phyloP scores from a whole-genome alignment of 306 rosid species.

The Astragalus membranaceus region DNA sequence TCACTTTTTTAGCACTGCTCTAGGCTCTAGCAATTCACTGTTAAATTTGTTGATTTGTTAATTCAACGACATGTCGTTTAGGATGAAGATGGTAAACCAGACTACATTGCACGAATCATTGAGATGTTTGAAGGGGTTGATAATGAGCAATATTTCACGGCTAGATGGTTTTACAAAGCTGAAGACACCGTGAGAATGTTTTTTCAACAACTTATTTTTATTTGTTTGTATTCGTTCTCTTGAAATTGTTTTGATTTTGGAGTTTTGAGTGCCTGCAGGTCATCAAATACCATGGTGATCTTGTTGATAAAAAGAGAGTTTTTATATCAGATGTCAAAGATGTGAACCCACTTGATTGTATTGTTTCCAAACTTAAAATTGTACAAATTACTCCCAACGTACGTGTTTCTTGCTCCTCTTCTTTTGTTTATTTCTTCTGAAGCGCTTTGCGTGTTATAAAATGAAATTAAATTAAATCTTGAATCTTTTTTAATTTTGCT shows the following conservation, averaged over 20 bases:
- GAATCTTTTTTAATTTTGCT: neutral
- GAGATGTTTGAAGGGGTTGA: conserved; percentile 32
- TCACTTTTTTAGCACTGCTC: neutral
- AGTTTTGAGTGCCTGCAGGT: conserved; percentile 20
- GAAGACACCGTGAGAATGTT: conserved; percentile 26
- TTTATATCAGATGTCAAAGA: conserved; percentile 33
- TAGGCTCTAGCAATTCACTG: no score
- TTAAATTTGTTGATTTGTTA: neutral
- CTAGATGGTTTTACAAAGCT: conserved; percentile 42
- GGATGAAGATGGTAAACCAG: conserved; percentile 32
- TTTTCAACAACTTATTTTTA: neutral
- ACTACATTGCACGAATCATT: conserved; percentile 33
- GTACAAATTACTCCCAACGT: conserved; percentile 5
- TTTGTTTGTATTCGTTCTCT: neutral
- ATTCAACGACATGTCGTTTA: neutral
- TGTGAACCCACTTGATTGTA: conserved; percentile 32
- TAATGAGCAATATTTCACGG: conserved; percentile 16
- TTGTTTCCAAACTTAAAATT: conserved; percentile 28
- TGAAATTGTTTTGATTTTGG: neutral
- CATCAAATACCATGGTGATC: conserved; percentile 17
- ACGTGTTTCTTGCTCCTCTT: neutral
- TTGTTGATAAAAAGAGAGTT: conserved; percentile 24
- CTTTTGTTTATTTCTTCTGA: neutral
- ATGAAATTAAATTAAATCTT: no score
- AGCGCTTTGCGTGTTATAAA: neutral